Evolutionary conservation across 768 basidiomycete genomes (phyloP).

Genomic region (Termitomyces bulborhizus): DNA sequence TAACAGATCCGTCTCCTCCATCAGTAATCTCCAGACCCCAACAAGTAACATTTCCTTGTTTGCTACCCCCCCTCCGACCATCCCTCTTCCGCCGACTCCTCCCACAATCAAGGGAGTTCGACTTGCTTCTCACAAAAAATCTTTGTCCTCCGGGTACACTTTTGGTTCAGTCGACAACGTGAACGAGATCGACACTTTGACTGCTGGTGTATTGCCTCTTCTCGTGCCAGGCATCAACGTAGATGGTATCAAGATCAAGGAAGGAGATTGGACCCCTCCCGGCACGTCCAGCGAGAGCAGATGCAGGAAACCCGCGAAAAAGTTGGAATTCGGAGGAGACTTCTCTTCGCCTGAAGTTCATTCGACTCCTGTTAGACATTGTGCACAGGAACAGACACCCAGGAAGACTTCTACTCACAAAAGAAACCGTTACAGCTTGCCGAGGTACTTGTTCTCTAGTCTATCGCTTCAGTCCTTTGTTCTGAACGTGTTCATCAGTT

Average conservation of each 20-base stretch:
- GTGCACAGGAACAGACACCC: slow-evolving; percentile 21
- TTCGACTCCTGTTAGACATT: slow-evolving; percentile 50
- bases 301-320: slow-evolving; percentile 27
- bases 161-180: slow-evolving; percentile 51
- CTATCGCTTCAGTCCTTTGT: not conserved
- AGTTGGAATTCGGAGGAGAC: slow-evolving; percentile 40
- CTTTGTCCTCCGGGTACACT: slow-evolving; percentile 58
- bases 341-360: slow-evolving; percentile 54
- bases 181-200: slow-evolving; percentile 66
- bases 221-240: slow-evolving; percentile 62
- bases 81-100: slow-evolving; percentile 72
- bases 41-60: slow-evolving; percentile 28
- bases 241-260: slow-evolving; percentile 49
- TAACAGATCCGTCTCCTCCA: slow-evolving; percentile 52
- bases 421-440: slow-evolving; percentile 60
- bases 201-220: slow-evolving; percentile 61
- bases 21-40: slow-evolving; percentile 33
- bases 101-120: slow-evolving; percentile 55
- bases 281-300: slow-evolving; percentile 35
- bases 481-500: slow-evolving; percentile 28
- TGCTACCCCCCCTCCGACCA: slow-evolving; percentile 55
- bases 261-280: slow-evolving; percentile 36
- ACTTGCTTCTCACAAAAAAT: slow-evolving; percentile 56
- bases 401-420: slow-evolving; percentile 50
- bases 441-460: slow-evolving; percentile 39